A percentile compares a stretch with the other conserved stretches of the same genome.
Conservation (phyloP, 129 eudicot genomes). For the Helianthus annuus region DNA sequence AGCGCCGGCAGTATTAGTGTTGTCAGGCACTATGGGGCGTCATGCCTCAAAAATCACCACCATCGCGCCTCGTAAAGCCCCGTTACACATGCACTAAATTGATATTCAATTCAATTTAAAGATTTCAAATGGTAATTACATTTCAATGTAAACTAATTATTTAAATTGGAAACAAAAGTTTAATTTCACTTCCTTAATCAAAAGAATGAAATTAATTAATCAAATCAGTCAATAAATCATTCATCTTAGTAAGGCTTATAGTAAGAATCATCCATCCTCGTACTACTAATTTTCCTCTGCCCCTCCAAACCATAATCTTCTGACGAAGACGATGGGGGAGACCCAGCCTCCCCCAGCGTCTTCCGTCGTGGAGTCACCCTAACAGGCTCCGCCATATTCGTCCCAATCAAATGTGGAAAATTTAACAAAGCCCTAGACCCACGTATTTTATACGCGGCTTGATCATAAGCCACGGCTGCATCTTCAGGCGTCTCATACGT, state of each 20-base stretch:
- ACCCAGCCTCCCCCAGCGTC: constrained; percentile 5
- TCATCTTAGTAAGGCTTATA: constrained; percentile 23
- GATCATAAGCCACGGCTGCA: constrained; percentile 56
- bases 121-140: background rate
- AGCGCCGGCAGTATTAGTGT: no score
- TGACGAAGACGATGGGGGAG: constrained; percentile 35
- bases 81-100: no score
- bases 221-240: constrained; percentile 10
- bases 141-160: background rate
- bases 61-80: no score
- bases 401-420: constrained; percentile 49
- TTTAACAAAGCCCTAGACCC: constrained; percentile 43
- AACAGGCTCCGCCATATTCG: constrained; percentile 37
- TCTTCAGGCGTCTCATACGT: constrained; percentile 54
- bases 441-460: constrained; percentile 51
- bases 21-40: no score
- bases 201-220: constrained; percentile 25
- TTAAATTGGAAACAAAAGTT: background rate
- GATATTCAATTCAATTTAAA: background rate
- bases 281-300: constrained; percentile 5
- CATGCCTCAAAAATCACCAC: no score
- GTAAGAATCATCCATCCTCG: constrained; percentile 9
- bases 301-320: constrained; percentile 9
- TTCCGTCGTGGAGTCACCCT: constrained; percentile 37
- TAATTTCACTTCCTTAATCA: background rate